Conservation (phyloP, 371 early-diverging fungal species). For the Saksenaea vasiformis region DNA sequence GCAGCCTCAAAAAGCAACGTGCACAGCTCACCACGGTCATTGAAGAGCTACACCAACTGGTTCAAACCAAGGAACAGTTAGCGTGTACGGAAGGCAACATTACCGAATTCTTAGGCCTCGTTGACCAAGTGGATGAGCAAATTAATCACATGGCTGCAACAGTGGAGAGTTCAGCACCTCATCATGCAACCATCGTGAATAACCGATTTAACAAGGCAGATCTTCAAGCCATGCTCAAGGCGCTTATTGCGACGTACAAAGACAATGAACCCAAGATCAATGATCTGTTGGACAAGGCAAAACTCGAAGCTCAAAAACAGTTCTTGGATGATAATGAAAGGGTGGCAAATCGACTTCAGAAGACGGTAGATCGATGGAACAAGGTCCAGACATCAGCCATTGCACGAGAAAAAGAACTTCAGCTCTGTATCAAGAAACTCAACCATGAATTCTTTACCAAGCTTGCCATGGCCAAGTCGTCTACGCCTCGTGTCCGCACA, state of each 20-base stretch:
- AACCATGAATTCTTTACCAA: slow-evolving; percentile 51
- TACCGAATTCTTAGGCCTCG: slow-evolving; percentile 29
- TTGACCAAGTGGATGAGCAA: slow-evolving; percentile 38
- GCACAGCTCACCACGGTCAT: slow-evolving; percentile 28
- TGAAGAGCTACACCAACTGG: slow-evolving; percentile 33
- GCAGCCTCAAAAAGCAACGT: slow-evolving; percentile 35
- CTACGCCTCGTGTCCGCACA: slow-evolving; percentile 4
- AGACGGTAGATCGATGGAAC: slow-evolving; percentile 46
- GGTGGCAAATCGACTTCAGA: slow-evolving; percentile 38
- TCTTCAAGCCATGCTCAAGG: slow-evolving; percentile 47
- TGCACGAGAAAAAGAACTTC: slow-evolving; percentile 34
- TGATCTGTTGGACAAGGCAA: slow-evolving; percentile 33
- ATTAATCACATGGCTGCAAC: slow-evolving; percentile 29
- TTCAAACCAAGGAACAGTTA: slow-evolving; percentile 38
- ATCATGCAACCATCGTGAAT: slow-evolving; percentile 35
- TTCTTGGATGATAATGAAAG: slow-evolving; percentile 32
- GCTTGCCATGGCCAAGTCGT: slow-evolving; percentile 39
- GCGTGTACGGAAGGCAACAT: slow-evolving; percentile 46
- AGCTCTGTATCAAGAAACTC: slow-evolving; percentile 36
- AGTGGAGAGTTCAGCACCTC: slow-evolving; percentile 45
- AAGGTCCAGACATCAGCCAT: slow-evolving; percentile 36
- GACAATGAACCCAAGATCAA: slow-evolving; percentile 39
- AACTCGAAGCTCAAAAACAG: slow-evolving; percentile 30
- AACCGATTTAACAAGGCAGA: slow-evolving; percentile 47
- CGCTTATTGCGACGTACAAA: slow-evolving; percentile 51